Percentiles rank a stretch among this genome's conserved stretches.
These are phyloP conservation scores for Clarkia xantiana DNA, from an alignment of 345 rosid genomes.

Conservation along the genomic window DNA sequence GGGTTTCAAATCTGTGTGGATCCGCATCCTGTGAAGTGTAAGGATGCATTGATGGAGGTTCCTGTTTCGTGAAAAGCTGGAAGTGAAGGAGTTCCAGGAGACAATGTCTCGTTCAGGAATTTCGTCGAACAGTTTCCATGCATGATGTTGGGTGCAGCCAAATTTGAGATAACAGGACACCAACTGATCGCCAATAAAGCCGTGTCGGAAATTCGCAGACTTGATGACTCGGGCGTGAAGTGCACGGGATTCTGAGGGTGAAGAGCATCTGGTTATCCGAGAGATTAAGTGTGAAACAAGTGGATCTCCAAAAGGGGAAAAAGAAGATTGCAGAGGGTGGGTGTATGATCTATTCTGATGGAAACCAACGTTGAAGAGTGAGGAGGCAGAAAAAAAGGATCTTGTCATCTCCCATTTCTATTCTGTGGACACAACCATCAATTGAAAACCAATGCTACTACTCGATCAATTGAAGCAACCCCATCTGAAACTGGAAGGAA, in stretches of 20 bases:
- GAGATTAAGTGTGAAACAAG: slow-evolving; percentile 29
- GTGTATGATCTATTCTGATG: too few species aligned
- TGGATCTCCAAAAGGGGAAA: slow-evolving; percentile 12
- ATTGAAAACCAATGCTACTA: too few species aligned
- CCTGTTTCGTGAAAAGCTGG: slow-evolving; percentile 32
- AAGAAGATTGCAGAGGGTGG: too few species aligned
- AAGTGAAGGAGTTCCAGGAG: slow-evolving; percentile 61
- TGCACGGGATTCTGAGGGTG: slow-evolving; percentile 18
- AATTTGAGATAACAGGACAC: slow-evolving; percentile 23
- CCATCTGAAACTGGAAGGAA: too few species aligned
- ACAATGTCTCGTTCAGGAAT: slow-evolving; percentile 40
- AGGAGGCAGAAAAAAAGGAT: too few species aligned
- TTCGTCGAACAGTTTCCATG: slow-evolving; percentile 46
- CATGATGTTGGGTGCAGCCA: slow-evolving; percentile 22
- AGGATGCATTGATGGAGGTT: slow-evolving; percentile 19
- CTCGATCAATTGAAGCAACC: too few species aligned
- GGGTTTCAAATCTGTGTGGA: slow-evolving; percentile 21
- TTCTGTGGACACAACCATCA: too few species aligned
- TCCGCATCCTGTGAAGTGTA: slow-evolving; percentile 26
- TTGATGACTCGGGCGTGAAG: slow-evolving; percentile 42
- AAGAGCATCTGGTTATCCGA: slow-evolving; percentile 26
- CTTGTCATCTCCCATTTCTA: too few species aligned
- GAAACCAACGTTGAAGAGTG: too few species aligned
- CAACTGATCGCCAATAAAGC: slow-evolving; percentile 54
- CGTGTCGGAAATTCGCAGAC: slow-evolving; percentile 34